Conservation (phyloP, 2,329 filamentous ascomycete genomes). For the Daldinia eschscholtzii region DNA sequence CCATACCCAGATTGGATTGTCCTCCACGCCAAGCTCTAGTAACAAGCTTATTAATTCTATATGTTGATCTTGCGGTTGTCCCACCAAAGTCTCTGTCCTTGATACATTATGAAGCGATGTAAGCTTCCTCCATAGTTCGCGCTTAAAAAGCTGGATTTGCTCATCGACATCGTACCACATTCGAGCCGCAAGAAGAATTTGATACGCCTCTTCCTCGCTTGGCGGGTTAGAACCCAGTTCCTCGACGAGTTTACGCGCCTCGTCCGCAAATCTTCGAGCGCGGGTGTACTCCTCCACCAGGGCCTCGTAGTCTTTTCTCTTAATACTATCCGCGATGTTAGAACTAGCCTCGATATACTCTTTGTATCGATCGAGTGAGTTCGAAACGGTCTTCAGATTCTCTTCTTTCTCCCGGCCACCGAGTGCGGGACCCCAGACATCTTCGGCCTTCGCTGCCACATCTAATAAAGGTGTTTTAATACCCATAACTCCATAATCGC, state of each 20-base stretch:
- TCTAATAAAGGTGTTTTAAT: slow-evolving; percentile 91
- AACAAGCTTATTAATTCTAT: slow-evolving; percentile 91
- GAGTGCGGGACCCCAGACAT: slow-evolving; percentile 95
- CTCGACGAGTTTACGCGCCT: slow-evolving; percentile 77
- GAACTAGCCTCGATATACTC: slow-evolving; percentile 86
- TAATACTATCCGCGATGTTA: slow-evolving; percentile 84
- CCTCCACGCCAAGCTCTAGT: slow-evolving; percentile 92
- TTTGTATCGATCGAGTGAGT: slow-evolving; percentile 81
- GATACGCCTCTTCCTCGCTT: slow-evolving; percentile 83
- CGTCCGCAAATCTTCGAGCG: slow-evolving; percentile 84
- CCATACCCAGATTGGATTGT: slow-evolving; percentile 98
- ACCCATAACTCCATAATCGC: slow-evolving; percentile 87
- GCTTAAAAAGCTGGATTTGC: slow-evolving; percentile 88
- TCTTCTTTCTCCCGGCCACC: slow-evolving; percentile 93
- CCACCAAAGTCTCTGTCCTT: slow-evolving; percentile 62
- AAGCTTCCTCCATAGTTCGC: slow-evolving; percentile 87
- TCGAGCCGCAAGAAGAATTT: slow-evolving; percentile 86
- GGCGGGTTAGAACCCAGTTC: slow-evolving; percentile 67
- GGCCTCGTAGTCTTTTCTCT: slow-evolving; percentile 88
- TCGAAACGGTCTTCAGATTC: slow-evolving; percentile 81
- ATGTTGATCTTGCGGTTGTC: slow-evolving; percentile 80
- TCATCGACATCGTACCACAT: slow-evolving; percentile 97
- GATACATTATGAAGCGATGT: slow-evolving; percentile 73
- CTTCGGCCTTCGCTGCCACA: slow-evolving; percentile 92
- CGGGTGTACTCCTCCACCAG: slow-evolving; percentile 88